phyloP scores from a whole-genome alignment of 2,329 filamentous ascomycete genomes.

The Trichophyton rubrum region DNA sequence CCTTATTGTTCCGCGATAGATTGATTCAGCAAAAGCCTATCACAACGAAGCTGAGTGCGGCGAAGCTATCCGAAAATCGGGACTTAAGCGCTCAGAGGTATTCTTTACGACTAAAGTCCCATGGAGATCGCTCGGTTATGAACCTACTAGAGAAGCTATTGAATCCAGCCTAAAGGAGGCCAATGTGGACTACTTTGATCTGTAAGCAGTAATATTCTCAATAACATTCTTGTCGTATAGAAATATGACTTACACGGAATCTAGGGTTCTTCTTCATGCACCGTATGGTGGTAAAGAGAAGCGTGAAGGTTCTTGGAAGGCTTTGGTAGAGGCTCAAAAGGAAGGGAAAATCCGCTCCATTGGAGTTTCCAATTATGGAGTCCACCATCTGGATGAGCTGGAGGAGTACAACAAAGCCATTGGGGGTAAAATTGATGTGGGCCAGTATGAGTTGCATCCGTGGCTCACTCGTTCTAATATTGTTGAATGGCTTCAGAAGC shows the following conservation, averaged over 20 bases:
- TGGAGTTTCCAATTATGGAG: conserved; percentile 30
- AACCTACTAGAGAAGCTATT: conserved; percentile 51
- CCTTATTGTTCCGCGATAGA: conserved; percentile 19
- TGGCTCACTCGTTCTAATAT: conserved; percentile 76
- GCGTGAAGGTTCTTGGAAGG: conserved; percentile 30
- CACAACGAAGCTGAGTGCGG: conserved; percentile 46
- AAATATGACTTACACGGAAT: not conserved
- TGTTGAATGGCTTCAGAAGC: conserved; percentile 58
- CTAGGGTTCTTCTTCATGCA: conserved; percentile 29
- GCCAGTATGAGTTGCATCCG: conserved; percentile 82
- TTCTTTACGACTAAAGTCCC: conserved; percentile 54
- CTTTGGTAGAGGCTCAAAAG: conserved; percentile 24
- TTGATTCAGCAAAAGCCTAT: conserved; percentile 48
- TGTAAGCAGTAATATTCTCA: conserved; percentile 32
- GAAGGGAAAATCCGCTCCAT: conserved; percentile 29
- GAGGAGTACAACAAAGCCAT: conserved; percentile 28
- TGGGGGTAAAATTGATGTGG: conserved; percentile 63
- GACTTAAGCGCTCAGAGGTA: conserved; percentile 42
- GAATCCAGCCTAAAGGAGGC: conserved; percentile 50
- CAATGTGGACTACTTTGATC: conserved; percentile 54
- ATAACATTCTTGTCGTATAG: not conserved
- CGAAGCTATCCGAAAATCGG: conserved; percentile 40
- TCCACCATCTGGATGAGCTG: conserved; percentile 31
- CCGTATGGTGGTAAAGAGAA: conserved; percentile 28
- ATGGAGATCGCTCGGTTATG: conserved; percentile 45